Conservation (phyloP, 2,329 filamentous ascomycete genomes). For the Curvularia lunata region DNA sequence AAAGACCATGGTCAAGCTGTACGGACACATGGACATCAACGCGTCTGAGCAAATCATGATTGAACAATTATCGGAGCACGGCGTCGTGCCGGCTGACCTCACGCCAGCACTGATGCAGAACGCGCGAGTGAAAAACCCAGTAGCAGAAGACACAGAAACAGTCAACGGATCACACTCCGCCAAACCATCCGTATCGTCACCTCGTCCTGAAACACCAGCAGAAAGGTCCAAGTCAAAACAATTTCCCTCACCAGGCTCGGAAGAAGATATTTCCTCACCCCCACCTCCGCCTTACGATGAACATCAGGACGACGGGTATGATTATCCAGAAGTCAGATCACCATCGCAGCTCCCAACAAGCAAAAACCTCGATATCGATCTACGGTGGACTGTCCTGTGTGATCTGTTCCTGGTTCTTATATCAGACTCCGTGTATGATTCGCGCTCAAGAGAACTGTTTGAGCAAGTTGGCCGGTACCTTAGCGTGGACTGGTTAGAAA, state of each 20-base stretch:
- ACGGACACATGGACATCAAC: constrained; percentile 95
- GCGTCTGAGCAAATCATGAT: constrained; percentile 96
- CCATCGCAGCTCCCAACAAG: constrained; percentile 82
- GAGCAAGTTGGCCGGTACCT: constrained; percentile 83
- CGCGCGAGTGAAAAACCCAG: constrained; percentile 88
- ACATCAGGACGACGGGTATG: constrained; percentile 72
- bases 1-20: constrained; percentile 96
- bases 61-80: constrained; percentile 92
- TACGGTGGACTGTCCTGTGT: constrained; percentile 95
- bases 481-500: constrained; percentile 86
- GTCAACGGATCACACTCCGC: constrained; percentile 37
- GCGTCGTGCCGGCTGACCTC: constrained; percentile 82
- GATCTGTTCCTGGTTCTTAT: constrained; percentile 96
- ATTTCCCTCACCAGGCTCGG: constrained; percentile 41
- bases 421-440: constrained; percentile 91
- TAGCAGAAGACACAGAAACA: constrained; percentile 62
- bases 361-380: constrained; percentile 89
- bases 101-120: constrained; percentile 90
- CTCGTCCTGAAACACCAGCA: constrained; percentile 30
- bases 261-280: constrained; percentile 55
- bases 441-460: constrained; percentile 81
- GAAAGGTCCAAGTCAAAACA: constrained; percentile 36
- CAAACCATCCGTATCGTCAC: constrained; percentile 43
- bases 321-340: constrained; percentile 78
- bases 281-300: constrained; percentile 63